phyloP scores from a whole-genome alignment of 495 filamentous ascomycete genomes.

The Aspergillus steynii region DNA sequence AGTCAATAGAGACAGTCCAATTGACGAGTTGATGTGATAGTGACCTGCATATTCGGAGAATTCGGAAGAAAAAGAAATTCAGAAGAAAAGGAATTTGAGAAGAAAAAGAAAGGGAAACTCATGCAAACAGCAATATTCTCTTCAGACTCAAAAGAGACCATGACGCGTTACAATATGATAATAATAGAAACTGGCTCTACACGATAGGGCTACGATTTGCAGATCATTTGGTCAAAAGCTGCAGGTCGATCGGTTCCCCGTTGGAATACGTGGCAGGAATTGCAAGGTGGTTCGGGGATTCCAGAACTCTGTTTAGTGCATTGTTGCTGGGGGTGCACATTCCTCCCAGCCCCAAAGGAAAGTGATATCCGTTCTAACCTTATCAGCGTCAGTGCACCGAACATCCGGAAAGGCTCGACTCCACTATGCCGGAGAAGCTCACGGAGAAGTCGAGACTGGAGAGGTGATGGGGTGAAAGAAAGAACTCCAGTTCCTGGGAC shows the following conservation, averaged over 20 bases:
- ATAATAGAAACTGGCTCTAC: constrained; percentile 19
- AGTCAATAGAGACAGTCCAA: not conserved
- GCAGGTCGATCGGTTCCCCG: constrained; percentile 1
- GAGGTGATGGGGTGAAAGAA: constrained; percentile 9
- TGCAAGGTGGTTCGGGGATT: constrained; percentile 13
- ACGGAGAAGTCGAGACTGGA: constrained; percentile 2
- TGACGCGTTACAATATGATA: constrained; percentile 12
- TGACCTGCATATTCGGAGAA: not conserved
- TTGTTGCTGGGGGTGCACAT: constrained; percentile 38
- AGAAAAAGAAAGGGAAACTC: not conserved
- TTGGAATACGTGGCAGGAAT: constrained; percentile 5
- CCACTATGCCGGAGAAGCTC: constrained; percentile 4
- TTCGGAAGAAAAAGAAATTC: not conserved
- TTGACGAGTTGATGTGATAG: not conserved
- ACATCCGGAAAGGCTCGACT: constrained; percentile 2
- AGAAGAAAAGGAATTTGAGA: not conserved
- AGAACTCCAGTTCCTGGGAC: not conserved
- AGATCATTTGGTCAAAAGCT: not conserved
- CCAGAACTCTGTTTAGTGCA: constrained; percentile 27
- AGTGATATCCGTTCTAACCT: constrained; percentile 31
- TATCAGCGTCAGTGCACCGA: constrained; percentile 14
- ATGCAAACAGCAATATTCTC: not conserved
- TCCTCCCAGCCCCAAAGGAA: constrained; percentile 34
- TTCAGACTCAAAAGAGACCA: not conserved
- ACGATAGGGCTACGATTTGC: not conserved